Percentiles rank a stretch among this genome's conserved stretches.
Conservation (phyloP, 2,329 filamentous ascomycete genomes). For the Aspergillus sp. region DNA sequence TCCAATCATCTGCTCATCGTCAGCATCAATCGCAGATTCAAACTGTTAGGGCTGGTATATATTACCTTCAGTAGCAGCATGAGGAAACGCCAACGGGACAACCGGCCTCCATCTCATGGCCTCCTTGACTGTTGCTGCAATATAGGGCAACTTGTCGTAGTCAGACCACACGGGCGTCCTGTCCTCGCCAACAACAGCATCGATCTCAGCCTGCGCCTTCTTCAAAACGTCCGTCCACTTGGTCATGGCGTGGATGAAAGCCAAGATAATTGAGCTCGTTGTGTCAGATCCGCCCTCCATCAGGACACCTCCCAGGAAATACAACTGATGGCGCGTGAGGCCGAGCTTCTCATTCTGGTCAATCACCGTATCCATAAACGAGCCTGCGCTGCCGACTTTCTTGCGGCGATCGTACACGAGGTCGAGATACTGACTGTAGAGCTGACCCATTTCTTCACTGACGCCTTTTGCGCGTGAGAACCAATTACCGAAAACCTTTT, state of each 20-base stretch:
- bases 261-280: conserved; percentile 38
- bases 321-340: conserved; percentile 41
- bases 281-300: conserved; percentile 43
- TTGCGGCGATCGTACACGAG: conserved; percentile 31
- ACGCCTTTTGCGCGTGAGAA: conserved; percentile 36
- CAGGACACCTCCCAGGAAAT: conserved; percentile 30
- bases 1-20: conserved; percentile 36
- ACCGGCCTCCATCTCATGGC: too few relatives aligned
- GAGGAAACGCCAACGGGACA: too few relatives aligned
- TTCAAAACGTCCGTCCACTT: conserved; percentile 11
- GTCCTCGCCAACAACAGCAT: conserved; percentile 48
- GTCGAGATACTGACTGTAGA: conserved; percentile 33
- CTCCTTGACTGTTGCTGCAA: conserved; percentile 29
- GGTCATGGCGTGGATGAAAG: conserved; percentile 22
- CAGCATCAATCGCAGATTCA: too few relatives aligned
- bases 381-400: conserved; percentile 19
- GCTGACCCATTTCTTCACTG: conserved; percentile 32
- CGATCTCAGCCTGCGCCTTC: conserved; percentile 50
- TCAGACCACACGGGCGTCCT: conserved; percentile 49
- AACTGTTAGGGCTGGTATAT: too few relatives aligned
- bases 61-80: too few relatives aligned
- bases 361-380: conserved; percentile 44
- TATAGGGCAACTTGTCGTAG: conserved; percentile 30
- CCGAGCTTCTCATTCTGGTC: conserved; percentile 33
- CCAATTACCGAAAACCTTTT: conserved; percentile 41